phyloP scores from a whole-genome alignment of 768 basidiomycete species.

The Boletus sp. region DNA sequence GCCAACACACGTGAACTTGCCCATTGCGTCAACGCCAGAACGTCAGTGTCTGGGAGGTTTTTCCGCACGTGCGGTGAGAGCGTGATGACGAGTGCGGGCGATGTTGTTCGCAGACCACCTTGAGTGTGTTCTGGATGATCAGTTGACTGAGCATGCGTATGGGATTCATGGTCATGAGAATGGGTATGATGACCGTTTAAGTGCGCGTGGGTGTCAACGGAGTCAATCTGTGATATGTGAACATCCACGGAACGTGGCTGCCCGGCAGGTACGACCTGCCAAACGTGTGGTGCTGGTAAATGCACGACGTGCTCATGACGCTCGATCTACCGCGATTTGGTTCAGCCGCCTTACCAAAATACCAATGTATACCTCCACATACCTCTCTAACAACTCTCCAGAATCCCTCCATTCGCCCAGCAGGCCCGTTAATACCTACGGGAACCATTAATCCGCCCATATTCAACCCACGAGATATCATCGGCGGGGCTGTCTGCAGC shows the following conservation, averaged over 20 bases:
- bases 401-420: conserved; percentile 78
- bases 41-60: conserved; percentile 67
- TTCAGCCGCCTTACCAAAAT: background rate
- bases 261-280: conserved; percentile 67
- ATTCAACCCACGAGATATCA: conserved; percentile 6
- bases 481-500: conserved; percentile 81
- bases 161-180: conserved; percentile 5
- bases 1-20: conserved; percentile 65
- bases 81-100: conserved; percentile 65
- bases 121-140: conserved; percentile 7
- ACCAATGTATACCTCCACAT: conserved; percentile 17
- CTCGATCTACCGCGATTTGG: conserved; percentile 57
- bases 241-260: conserved; percentile 19
- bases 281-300: conserved; percentile 83
- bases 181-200: conserved; percentile 13
- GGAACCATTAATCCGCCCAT: conserved; percentile 14
- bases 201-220: background rate
- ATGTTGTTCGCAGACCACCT: conserved; percentile 7
- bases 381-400: conserved; percentile 82
- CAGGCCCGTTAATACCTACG: conserved; percentile 22
- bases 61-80: conserved; percentile 73
- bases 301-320: conserved; percentile 81
- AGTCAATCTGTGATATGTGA: background rate
- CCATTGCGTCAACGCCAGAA: conserved; percentile 72
- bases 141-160: background rate